Evolutionary conservation across 75 land plant genomes (phyloP).

Genomic region (Chamaecyparis obtusa): DNA sequence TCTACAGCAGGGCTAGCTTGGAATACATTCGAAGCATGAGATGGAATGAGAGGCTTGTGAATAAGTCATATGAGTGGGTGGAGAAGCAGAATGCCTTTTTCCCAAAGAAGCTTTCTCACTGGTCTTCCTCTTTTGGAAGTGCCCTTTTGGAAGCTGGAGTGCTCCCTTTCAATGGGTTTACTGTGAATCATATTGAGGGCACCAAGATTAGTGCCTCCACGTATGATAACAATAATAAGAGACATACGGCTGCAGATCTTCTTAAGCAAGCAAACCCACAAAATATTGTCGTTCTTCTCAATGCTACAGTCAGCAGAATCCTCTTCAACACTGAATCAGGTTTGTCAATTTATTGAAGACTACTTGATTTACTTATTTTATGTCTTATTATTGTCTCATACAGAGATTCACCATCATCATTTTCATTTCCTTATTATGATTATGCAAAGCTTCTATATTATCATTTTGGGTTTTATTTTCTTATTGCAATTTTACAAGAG

Average conservation of each 20-base stretch:
- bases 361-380: too few species aligned
- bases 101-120: conserved; percentile 15
- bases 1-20: conserved; percentile 69
- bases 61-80: conserved; percentile 84
- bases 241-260: conserved; percentile 84
- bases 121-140: conserved; percentile 16
- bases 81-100: conserved; percentile 49
- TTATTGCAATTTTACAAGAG: too few species aligned
- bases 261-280: conserved; percentile 57
- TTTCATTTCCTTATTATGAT: too few species aligned
- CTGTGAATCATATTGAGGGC: conserved; percentile 31
- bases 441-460: too few species aligned
- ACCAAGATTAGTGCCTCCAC: conserved; percentile 37
- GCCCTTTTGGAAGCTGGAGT: conserved; percentile 32
- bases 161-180: conserved; percentile 25
- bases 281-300: conserved; percentile 54
- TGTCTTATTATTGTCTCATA: neutral
- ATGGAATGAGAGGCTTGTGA: conserved; percentile 67
- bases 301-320: conserved; percentile 54
- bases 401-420: too few species aligned
- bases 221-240: conserved; percentile 35
- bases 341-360: neutral
- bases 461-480: too few species aligned
- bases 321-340: conserved; percentile 28
- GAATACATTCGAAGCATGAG: conserved; percentile 34